Evolutionary conservation across 139 green algal species (phyloP), one percentile per base, ranked within the genome.

Genomic region (Chlorella ohadii): DNA sequence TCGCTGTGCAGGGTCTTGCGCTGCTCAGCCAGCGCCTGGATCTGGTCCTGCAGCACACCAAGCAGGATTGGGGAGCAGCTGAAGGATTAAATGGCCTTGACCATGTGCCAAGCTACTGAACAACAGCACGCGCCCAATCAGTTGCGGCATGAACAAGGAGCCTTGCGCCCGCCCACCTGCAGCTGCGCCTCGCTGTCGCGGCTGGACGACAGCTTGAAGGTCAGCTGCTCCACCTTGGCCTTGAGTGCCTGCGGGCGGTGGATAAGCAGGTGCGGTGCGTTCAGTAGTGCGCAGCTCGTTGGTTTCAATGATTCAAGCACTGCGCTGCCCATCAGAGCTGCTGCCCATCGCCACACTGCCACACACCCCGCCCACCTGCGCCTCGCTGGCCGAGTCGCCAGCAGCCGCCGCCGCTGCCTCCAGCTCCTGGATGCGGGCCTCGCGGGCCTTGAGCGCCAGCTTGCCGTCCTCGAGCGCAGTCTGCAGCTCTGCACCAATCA

Each of bases 401-500:
- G 51, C 51, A 13, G 51, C 12, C 20, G 47, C 78, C 64, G 44
- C 41, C 31, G 23, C 17, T 31, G n/a, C 44, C 36, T 79, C 55
- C 66, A 78, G 65, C 33, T 66, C 33, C 13, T 17, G 22, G 51
- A 78, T 68, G 51, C 67, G 79, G 5, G 47, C 66, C 33, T 57
- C 66, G 31, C 38, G 31, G 20, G 79, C 27, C 13, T 25, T 36
- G 28, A 77, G 70, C 59, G 51, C 57, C 72, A 64, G 38, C 63
- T 64, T 61, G 41, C 44, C 64, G 28, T 71, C 73, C 22, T 75
- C 78, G 4, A 79, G 36, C 9, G 22, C 41, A 20, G 64, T 25
- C 59, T 86, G 81, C 71, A 86, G 81, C 44, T 86, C 81, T 22
- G 51, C 51, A 59, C 11, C 44, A 55, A 11, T n/a, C 51, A 59